phyloP scores from a whole-genome alignment of 2,329 filamentous ascomycete species.

The Dothistroma pini region DNA sequence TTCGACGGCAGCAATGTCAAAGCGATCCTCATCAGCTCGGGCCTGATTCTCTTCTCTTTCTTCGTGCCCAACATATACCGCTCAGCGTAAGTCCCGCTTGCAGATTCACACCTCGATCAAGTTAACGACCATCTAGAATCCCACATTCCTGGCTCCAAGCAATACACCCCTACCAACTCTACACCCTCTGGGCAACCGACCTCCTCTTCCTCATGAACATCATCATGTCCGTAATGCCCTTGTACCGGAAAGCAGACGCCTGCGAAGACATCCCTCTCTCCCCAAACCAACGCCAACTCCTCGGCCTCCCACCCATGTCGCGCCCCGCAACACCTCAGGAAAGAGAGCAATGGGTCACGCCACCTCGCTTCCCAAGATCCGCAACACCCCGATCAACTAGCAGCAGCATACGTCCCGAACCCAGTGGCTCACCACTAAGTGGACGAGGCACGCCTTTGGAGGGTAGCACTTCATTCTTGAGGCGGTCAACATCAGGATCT shows the following conservation, averaged over 20 bases:
- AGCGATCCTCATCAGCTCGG: constrained; percentile 65
- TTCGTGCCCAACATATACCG: constrained; percentile 41
- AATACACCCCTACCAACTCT: constrained; percentile 32
- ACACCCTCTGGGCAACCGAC: constrained; percentile 48
- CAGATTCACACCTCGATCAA: not conserved
- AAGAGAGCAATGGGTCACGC: constrained; percentile 72
- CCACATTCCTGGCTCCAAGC: constrained; percentile 19
- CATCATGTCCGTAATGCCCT: constrained; percentile 63
- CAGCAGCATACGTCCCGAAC: constrained; percentile 35
- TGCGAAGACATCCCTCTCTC: constrained; percentile 88
- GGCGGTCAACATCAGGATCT: constrained; percentile 13
- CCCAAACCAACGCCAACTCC: constrained; percentile 76
- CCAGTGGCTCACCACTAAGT: constrained; percentile 56
- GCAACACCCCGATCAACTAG: constrained; percentile 62
- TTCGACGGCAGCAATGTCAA: constrained; percentile 76
- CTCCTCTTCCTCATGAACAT: constrained; percentile 62
- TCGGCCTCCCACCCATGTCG: constrained; percentile 70
- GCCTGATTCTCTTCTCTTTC: constrained; percentile 51
- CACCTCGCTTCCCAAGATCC: constrained; percentile 79
- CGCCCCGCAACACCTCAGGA: constrained; percentile 63
- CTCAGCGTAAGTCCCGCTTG: constrained; percentile 18
- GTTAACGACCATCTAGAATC: constrained; percentile 7
- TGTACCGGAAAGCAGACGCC: constrained; percentile 69
- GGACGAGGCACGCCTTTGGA: constrained; percentile 43
- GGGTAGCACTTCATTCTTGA: constrained; percentile 11